Base-by-base conservation (phyloP, 2,329 filamentous ascomycete genomes). In the Mariannaea sp. region DNA sequence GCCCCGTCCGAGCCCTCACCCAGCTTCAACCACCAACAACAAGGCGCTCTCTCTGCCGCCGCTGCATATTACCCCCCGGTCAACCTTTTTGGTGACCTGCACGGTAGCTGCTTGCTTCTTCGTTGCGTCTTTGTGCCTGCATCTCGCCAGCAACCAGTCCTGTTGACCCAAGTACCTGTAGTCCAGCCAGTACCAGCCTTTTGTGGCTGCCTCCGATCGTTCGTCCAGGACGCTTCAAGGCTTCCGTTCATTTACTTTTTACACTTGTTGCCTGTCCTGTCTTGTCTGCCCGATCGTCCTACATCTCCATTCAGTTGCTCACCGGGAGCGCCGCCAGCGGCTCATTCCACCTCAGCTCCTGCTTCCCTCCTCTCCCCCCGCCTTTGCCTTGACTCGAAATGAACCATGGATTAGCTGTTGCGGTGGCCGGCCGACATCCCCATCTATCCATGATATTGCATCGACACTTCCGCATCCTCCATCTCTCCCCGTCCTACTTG, bases 321-420 rank as follows among this genome's bases (percentile, higher is more conserved):
- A 5, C 30, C 40, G 44, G 26, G 40, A 43, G 44, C 38, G 49
- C 45, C n/a, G n/a, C 50, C 49, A 54, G 49, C 53, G 35, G 44
- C 46, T 43, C 36, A 43, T 33, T 32, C 30, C 33, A 41, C 49
- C 30, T 27, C 41, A n/a, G 24, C 44, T 36, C 8, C 13, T 12
- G 29, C 40, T 41, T 32, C 33, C 36, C 35, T 39, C 20, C 7
- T 39, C 36, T 27, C 43, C 42, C 43, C 35, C 55, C 57, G 29
- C 42, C 54, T 24, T 16, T 36, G 22, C 29, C 17, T 38, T 42
- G 17, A 47, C 22, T 53, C 57, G 49, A 48, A 62, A 66, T 66
- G 64, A 65, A 62, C 66, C 59, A 71, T 71, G 69, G 69, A 69
- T 69, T 62, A 70, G 66, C 65, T 64, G 59, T 59, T 69, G 63